A percentile compares a stretch with the other conserved stretches of the same genome.
Evolutionary conservation across 2,329 filamentous ascomycete species (phyloP).

Genomic region (Periglandula ipomoeae): DNA sequence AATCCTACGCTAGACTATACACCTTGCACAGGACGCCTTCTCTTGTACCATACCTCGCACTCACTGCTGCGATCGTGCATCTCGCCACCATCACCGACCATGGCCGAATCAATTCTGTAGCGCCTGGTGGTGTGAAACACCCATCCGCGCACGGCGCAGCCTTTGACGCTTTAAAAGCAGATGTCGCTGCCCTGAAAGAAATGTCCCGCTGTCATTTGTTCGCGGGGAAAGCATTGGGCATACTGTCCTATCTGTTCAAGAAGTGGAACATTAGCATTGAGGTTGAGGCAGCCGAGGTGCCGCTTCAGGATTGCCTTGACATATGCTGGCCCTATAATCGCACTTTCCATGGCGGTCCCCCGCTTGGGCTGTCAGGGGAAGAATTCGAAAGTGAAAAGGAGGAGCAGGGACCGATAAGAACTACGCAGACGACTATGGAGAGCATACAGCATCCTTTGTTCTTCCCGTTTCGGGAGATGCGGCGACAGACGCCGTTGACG

Average conservation of each 20-base stretch:
- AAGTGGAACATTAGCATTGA: conserved; percentile 49
- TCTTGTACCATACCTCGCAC: conserved; percentile 50
- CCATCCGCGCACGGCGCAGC: background rate
- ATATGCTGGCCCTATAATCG: background rate
- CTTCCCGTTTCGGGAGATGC: background rate
- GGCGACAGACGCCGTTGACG: background rate
- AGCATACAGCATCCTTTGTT: background rate
- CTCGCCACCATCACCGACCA: conserved; percentile 30
- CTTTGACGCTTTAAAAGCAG: conserved; percentile 37
- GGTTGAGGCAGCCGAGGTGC: conserved; percentile 23
- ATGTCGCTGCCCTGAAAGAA: conserved; percentile 46
- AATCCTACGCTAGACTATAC: conserved; percentile 47
- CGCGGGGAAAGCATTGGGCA: conserved; percentile 48
- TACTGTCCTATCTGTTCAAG: conserved; percentile 43
- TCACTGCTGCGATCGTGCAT: conserved; percentile 49
- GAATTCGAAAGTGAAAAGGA: background rate
- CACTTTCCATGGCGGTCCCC: background rate
- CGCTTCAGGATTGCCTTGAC: conserved; percentile 21
- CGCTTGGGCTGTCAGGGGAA: background rate
- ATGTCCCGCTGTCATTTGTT: conserved; percentile 53
- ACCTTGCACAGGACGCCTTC: conserved; percentile 46
- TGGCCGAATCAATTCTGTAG: conserved; percentile 25
- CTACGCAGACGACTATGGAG: background rate
- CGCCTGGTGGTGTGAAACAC: background rate
- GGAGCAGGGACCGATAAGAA: background rate